These are phyloP conservation scores for Erigeron canadensis DNA, from an alignment of 129 eudicot genomes.

Conservation along the genomic window DNA sequence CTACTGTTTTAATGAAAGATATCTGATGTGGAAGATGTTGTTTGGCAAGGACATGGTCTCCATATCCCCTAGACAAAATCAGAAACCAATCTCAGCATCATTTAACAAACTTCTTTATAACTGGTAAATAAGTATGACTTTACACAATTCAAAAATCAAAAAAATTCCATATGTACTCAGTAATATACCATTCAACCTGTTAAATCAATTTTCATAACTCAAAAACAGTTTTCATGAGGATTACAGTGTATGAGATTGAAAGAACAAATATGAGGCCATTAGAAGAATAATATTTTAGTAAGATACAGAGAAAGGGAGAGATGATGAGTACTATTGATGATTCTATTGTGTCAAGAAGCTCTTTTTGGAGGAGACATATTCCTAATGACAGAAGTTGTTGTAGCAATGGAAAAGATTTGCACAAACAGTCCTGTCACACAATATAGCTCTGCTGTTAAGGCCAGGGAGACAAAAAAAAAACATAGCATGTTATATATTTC, in stretches of 20 bases:
- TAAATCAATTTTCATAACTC: slow-evolving; percentile 10
- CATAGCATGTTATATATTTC: not conserved
- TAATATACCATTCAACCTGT: not conserved
- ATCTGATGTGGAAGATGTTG: not conserved
- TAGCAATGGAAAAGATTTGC: slow-evolving; percentile 48
- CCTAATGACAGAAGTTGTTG: slow-evolving; percentile 53
- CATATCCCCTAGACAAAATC: slow-evolving; percentile 11
- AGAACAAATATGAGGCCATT: not conserved
- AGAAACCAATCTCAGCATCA: slow-evolving; percentile 18
- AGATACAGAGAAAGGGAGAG: not conserved
- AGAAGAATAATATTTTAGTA: slow-evolving; percentile 8
- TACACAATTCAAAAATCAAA: not conserved
- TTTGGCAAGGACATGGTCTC: not conserved
- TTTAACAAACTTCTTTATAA: not conserved
- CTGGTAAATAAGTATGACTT: slow-evolving; percentile 5
- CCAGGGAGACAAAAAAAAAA: slow-evolving; percentile 6
- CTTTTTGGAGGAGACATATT: slow-evolving; percentile 89
- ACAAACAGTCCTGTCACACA: slow-evolving; percentile 51
- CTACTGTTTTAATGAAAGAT: not conserved
- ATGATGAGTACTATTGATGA: slow-evolving; percentile 6
- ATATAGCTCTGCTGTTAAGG: not conserved
- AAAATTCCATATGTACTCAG: not conserved
- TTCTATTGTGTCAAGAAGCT: slow-evolving; percentile 46
- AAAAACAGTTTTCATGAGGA: not conserved
- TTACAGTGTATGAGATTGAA: slow-evolving; percentile 13